phyloP scores from a whole-genome alignment of 2,329 filamentous ascomycete species.

The Ceratocystis cubensis region DNA sequence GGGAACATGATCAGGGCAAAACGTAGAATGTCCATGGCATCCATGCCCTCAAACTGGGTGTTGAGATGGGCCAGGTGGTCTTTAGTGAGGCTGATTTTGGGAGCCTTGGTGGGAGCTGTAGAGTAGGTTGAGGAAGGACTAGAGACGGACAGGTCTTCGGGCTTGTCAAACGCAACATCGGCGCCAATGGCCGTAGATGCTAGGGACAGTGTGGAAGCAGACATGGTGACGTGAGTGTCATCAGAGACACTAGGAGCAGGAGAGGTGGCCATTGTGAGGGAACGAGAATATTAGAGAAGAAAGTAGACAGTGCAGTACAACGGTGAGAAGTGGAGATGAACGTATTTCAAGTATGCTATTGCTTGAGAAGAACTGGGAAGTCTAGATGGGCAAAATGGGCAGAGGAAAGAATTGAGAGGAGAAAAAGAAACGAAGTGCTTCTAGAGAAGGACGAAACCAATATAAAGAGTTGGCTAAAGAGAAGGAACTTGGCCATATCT shows the following conservation, averaged over 20 bases:
- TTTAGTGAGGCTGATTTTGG: conserved; percentile 73
- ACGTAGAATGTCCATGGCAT: conserved; percentile 79
- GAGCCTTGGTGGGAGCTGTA: conserved; percentile 35
- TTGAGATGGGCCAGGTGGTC: conserved; percentile 86
- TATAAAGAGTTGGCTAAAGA: background rate
- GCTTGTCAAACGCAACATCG: conserved; percentile 32
- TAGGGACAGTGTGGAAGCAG: conserved; percentile 19
- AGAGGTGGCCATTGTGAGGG: conserved; percentile 18
- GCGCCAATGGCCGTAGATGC: conserved; percentile 23
- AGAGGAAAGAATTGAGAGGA: conserved; percentile 10
- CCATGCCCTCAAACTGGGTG: conserved; percentile 71
- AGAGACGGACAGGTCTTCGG: conserved; percentile 69
- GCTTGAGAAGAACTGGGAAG: background rate
- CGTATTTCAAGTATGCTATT: background rate
- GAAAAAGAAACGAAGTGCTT: conserved; percentile 9
- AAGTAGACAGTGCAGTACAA: conserved; percentile 12
- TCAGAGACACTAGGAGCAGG: conserved; percentile 16
- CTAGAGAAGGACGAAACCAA: background rate
- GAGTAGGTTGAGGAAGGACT: conserved; percentile 36
- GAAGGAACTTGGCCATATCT: conserved; percentile 4
- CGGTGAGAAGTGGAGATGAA: background rate
- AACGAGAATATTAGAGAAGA: background rate
- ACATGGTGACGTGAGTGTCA: conserved; percentile 17
- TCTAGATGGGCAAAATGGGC: background rate
- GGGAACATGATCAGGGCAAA: conserved; percentile 89